Conservation (phyloP, 2,329 filamentous ascomycete species). For the Alternaria sp. region DNA sequence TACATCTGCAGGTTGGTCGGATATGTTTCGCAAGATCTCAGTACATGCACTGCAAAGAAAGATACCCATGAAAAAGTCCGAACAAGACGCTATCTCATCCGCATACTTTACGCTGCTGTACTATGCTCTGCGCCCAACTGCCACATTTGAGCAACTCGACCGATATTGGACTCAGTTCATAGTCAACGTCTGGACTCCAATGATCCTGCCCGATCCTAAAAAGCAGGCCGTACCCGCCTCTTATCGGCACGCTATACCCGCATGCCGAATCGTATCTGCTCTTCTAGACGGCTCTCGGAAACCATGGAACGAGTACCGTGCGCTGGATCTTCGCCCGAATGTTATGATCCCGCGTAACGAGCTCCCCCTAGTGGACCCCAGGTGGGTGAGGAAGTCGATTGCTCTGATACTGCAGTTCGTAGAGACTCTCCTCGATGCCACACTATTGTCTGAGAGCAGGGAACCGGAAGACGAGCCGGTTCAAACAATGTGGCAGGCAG, state of each 20-base stretch:
- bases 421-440: constrained; percentile 61
- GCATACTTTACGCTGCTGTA: constrained; percentile 70
- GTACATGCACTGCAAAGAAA: constrained; percentile 42
- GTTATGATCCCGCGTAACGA: constrained; percentile 68
- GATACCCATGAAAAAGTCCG: constrained; percentile 73
- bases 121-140: constrained; percentile 70
- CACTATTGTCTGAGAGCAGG: constrained; percentile 55
- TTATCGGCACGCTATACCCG: constrained; percentile 35
- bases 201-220: constrained; percentile 24
- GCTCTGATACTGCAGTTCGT: constrained; percentile 70
- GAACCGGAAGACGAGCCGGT: constrained; percentile 57
- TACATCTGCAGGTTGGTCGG: constrained; percentile 57
- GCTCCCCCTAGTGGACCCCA: constrained; percentile 82
- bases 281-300: constrained; percentile 70
- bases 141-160: constrained; percentile 72
- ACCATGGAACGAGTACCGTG: constrained; percentile 78
- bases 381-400: constrained; percentile 83
- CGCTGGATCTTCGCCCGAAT: constrained; percentile 64
- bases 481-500: constrained; percentile 68
- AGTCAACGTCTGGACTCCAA: constrained; percentile 64
- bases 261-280: constrained; percentile 74
- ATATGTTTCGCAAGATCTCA: constrained; percentile 41
- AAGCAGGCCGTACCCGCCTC: constrained; percentile 20
- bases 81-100: constrained; percentile 68
- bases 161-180: constrained; percentile 82